Conservation (phyloP, 1,284 basidiomycete genomes). For the Porphyrellus sp. region DNA sequence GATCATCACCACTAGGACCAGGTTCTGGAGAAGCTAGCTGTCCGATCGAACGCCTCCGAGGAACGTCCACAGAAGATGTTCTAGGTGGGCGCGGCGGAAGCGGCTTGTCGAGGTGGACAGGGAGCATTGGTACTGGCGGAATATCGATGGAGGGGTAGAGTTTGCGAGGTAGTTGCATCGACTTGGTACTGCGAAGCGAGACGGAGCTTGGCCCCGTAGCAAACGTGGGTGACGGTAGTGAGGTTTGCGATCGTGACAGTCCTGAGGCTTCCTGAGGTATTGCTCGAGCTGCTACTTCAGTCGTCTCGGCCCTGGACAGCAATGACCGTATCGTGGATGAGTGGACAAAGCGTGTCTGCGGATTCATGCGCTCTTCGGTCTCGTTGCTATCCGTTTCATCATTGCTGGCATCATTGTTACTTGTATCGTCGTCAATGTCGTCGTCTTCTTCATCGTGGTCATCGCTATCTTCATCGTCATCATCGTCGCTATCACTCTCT, state of each 20-base stretch:
- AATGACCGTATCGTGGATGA: slow-evolving; percentile 3
- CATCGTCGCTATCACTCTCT: slow-evolving; percentile 59
- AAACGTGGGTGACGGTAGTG: slow-evolving; percentile 8
- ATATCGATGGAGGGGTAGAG: slow-evolving; percentile 7
- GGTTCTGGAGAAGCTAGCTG: slow-evolving; percentile 6
- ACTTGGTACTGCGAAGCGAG: slow-evolving; percentile 46
- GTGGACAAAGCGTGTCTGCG: not conserved
- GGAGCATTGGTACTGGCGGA: slow-evolving; percentile 45
- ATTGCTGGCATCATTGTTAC: slow-evolving; percentile 44
- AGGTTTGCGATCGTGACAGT: slow-evolving; percentile 13
- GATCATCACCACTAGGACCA: not conserved
- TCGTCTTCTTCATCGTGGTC: slow-evolving; percentile 40
- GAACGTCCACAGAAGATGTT: slow-evolving; percentile 5
- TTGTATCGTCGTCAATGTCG: slow-evolving; percentile 41
- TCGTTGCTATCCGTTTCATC: slow-evolving; percentile 38
- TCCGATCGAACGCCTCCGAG: slow-evolving; percentile 10
- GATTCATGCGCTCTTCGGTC: slow-evolving; percentile 26
- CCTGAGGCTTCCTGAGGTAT: not conserved
- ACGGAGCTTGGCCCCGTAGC: slow-evolving; percentile 37
- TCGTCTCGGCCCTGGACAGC: slow-evolving; percentile 3
- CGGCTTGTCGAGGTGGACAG: slow-evolving; percentile 30
- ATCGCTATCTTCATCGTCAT: slow-evolving; percentile 37
- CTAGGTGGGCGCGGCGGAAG: slow-evolving; percentile 26
- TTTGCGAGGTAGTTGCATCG: slow-evolving; percentile 34
- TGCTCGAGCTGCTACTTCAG: slow-evolving; percentile 2